Base-by-base conservation (phyloP, 116 monocot species). In the Dioscorea cayenensis region DNA sequence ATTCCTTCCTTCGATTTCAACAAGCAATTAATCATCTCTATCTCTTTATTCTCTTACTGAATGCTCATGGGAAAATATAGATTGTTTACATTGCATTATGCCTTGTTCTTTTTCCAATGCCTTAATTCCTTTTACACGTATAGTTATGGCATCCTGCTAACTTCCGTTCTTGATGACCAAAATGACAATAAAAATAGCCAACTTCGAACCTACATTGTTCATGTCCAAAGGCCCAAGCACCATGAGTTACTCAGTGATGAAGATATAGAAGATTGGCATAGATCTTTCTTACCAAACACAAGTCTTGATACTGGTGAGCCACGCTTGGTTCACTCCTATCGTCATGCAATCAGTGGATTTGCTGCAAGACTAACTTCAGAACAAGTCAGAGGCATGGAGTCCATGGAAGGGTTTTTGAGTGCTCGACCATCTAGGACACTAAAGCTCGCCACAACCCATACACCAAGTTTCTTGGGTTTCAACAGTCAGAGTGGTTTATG, bases 241-340 rank as follows among this genome's bases (percentile, higher is more conserved):
- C 7, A 55, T 14, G 14, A 55, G 52, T 55, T 55, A 2, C 52
- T 55, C 1, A 3, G 29, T 25, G 52, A 35, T 12, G 36, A 22
- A 21, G 58, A 64, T 14, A 36, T 13, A 11, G 27, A 71, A 22
- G 18, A 63, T 19, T 76, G 63, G 64, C 38, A 68, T 68, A 23
- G 16, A 36, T 63, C 76, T 11, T 76, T 76, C 52, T 14, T 76
- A 29, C 75, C 67, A 16, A 28, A 25, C 19, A 17, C 36, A 12
- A 32, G 18, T 28, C 3, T n/a, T 29, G 32, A 16, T 3, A 18
- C 3, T 55, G 52, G 52, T 17, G 43, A 43, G 49, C 62, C 71
- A 50, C 62, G 79, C 63, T 5, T 79, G 36, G 36, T 79, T 37
- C 52, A 69, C 73, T 68, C 69, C 21, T 79, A 79, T 73, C 21